Evolutionary conservation across 2,329 filamentous ascomycete genomes (phyloP).

Genomic region (Aspergillus pseudoglaucus): DNA sequence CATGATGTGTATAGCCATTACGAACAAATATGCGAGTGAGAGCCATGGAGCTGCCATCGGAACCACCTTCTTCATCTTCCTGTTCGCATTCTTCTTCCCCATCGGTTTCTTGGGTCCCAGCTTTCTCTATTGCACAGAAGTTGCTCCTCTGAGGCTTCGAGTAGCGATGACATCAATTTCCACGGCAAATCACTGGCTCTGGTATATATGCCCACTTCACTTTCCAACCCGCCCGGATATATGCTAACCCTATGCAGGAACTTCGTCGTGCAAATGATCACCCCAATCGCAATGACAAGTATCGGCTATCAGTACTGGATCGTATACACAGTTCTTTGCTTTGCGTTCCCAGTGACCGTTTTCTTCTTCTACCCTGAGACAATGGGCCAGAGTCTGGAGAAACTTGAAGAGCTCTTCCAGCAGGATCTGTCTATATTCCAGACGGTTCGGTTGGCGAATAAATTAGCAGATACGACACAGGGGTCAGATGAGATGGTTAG

Average conservation of each 20-base stretch:
- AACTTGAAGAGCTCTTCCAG: slow-evolving; percentile 13
- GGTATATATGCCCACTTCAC: slow-evolving; percentile 1
- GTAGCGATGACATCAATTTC: slow-evolving; percentile 10
- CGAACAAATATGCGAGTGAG: slow-evolving; percentile 6
- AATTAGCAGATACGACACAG: background rate
- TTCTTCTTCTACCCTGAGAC: slow-evolving; percentile 19
- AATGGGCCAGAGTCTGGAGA: slow-evolving; percentile 12
- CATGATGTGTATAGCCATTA: slow-evolving; percentile 12
- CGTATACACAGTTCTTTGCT: slow-evolving; percentile 12
- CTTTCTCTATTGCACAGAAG: slow-evolving; percentile 15
- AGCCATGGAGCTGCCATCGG: slow-evolving; percentile 5
- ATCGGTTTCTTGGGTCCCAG: slow-evolving; percentile 15
- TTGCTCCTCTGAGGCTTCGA: slow-evolving; percentile 13
- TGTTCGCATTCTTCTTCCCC: slow-evolving; percentile 16
- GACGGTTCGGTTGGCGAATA: background rate
- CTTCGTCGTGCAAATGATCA: slow-evolving; percentile 16
- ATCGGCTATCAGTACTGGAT: slow-evolving; percentile 15
- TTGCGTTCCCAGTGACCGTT: slow-evolving; percentile 6
- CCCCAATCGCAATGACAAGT: slow-evolving; percentile 12
- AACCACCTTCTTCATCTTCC: slow-evolving; percentile 11
- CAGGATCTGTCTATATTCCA: slow-evolving; percentile 2
- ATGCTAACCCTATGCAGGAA: slow-evolving; percentile 5
- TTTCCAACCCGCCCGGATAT: background rate
- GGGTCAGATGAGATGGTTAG: too few species aligned
- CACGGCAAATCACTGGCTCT: slow-evolving; percentile 12